phyloP scores from a whole-genome alignment of 345 rosid species.

The Abelmoschus esculentus region DNA sequence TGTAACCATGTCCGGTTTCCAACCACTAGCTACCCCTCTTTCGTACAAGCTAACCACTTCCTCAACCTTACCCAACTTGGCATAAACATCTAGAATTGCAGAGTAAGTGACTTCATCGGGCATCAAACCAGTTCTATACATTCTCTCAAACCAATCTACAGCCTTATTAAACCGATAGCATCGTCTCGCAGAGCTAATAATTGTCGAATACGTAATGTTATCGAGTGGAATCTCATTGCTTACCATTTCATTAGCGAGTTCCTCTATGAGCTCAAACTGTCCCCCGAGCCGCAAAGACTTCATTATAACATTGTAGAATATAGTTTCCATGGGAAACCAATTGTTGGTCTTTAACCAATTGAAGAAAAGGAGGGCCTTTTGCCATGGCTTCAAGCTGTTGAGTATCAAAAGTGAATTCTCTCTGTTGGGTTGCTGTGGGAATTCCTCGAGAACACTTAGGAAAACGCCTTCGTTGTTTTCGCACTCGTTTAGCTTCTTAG shows the following conservation, averaged over 20 bases:
- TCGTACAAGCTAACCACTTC: slow-evolving; percentile 85
- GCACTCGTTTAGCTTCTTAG: slow-evolving; percentile 61
- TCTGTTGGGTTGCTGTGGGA: slow-evolving; percentile 46
- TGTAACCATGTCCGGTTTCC: slow-evolving; percentile 78
- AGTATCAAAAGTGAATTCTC: slow-evolving; percentile 67
- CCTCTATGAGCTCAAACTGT: slow-evolving; percentile 74
- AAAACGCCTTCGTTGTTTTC: slow-evolving; percentile 39
- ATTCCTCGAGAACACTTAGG: slow-evolving; percentile 38
- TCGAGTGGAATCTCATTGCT: slow-evolving; percentile 64
- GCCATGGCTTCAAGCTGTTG: slow-evolving; percentile 67
- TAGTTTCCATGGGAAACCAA: slow-evolving; percentile 70
- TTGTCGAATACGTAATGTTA: slow-evolving; percentile 91
- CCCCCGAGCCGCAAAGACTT: slow-evolving; percentile 74
- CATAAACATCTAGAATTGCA: slow-evolving; percentile 76
- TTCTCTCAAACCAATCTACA: slow-evolving; percentile 85
- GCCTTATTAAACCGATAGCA: slow-evolving; percentile 66
- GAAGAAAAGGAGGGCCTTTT: slow-evolving; percentile 57
- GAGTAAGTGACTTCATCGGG: slow-evolving; percentile 94
- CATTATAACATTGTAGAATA: slow-evolving; percentile 73
- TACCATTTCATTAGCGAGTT: slow-evolving; percentile 80
- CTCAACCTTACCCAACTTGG: slow-evolving; percentile 67
- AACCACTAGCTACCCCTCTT: slow-evolving; percentile 82
- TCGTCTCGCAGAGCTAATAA: slow-evolving; percentile 77
- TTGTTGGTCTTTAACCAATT: slow-evolving; percentile 60
- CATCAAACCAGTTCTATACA: slow-evolving; percentile 87